Conservation (phyloP, 2,329 filamentous ascomycete species). For the Paecilomyces sp. region DNA sequence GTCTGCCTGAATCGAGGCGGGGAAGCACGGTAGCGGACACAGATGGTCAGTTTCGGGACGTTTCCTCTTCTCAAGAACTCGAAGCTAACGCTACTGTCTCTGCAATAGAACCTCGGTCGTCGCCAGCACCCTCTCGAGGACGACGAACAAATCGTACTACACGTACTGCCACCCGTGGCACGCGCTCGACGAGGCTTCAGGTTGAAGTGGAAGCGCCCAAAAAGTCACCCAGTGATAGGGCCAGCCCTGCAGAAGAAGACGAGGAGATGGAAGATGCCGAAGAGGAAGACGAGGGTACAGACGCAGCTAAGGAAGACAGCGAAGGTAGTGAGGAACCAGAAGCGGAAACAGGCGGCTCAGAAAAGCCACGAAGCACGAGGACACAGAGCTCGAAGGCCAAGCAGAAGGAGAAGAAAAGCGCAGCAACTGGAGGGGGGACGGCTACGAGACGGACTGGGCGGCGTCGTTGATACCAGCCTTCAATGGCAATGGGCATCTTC, state of each 20-base stretch:
- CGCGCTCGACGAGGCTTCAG: constrained; percentile 32
- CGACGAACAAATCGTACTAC: constrained; percentile 25
- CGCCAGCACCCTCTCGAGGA: constrained; percentile 35
- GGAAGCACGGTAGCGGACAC: constrained; percentile 42
- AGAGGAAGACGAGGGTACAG: constrained; percentile 30
- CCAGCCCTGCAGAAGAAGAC: constrained; percentile 28
- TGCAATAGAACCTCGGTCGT: constrained; percentile 34
- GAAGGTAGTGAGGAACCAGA: constrained; percentile 32
- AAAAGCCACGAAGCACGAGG: constrained; percentile 25
- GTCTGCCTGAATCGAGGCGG: constrained; percentile 28
- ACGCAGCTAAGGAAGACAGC: constrained; percentile 27
- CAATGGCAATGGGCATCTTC: neutral
- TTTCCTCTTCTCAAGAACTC: neutral
- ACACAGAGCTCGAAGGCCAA: constrained; percentile 27
- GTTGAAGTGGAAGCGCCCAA: constrained; percentile 28
- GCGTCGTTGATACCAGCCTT: constrained; percentile 18
- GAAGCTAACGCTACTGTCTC: neutral
- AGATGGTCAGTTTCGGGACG: constrained; percentile 31
- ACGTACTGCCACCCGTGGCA: constrained; percentile 26
- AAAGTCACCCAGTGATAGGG: constrained; percentile 17
- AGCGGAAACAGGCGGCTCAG: constrained; percentile 28
- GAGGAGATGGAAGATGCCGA: constrained; percentile 33
- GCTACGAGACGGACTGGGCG: constrained; percentile 29
- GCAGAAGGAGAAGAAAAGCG: constrained; percentile 20
- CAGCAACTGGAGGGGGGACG: constrained; percentile 24